A percentile compares a stretch with the other conserved stretches of the same genome.
Evolutionary conservation across 116 monocot genomes (phyloP).

Genomic region (Cymodocea nodosa): DNA sequence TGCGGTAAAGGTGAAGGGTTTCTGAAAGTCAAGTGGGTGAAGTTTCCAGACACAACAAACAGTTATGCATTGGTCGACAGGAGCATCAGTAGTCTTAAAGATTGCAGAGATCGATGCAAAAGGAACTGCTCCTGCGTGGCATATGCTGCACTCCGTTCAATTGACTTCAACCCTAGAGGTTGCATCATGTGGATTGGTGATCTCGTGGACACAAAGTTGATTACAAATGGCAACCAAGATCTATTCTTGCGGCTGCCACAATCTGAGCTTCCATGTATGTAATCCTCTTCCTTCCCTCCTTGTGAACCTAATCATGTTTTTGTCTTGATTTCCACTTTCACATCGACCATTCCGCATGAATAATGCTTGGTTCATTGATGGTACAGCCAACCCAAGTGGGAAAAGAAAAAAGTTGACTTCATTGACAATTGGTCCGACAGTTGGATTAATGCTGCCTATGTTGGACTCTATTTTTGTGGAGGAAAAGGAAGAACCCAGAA

Average conservation of each 20-base stretch:
- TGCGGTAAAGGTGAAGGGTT: not conserved
- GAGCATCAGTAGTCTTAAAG: not conserved
- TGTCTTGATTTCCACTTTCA: too few species aligned
- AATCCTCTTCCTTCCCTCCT: not conserved
- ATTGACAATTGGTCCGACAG: not conserved
- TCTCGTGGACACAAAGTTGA: not conserved
- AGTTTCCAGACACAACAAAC: not conserved
- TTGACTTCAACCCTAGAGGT: not conserved
- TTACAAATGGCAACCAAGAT: not conserved
- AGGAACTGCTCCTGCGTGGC: not conserved
- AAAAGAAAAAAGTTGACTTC: not conserved
- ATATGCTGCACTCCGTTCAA: not conserved
- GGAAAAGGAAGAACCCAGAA: not conserved
- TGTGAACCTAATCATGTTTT: too few species aligned
- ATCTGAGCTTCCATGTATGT: not conserved
- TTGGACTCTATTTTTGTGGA: not conserved
- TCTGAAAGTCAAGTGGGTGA: not conserved
- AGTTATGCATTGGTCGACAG: not conserved
- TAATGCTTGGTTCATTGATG: not conserved
- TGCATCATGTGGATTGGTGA: too few species aligned
- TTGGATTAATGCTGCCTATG: not conserved
- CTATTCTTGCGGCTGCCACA: not conserved
- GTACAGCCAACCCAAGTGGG: not conserved
- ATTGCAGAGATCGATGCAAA: too few species aligned
- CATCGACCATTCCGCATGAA: too few species aligned